Base-by-base conservation (phyloP, 805 yeast genomes). In the Ogataea kodamae region DNA sequence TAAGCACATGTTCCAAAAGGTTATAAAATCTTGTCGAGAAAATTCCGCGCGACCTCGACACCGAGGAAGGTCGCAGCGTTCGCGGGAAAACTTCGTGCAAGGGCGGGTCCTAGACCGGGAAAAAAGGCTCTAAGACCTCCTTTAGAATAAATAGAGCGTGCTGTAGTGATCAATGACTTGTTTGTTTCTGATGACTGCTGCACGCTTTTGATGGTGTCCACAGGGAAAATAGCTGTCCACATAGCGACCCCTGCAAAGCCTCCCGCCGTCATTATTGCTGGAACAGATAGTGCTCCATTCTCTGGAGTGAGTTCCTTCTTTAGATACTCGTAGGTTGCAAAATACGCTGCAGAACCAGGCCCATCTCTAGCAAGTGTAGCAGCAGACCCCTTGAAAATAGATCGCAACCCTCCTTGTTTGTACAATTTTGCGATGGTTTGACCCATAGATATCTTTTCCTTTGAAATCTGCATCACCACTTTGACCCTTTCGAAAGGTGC, bases 21-120 rank as follows among this genome's bases (percentile, higher is more conserved):
- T 31, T 25, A 39, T 28, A 42, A 21, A 25, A 35, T n/a, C 20
- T 17, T 28, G 18, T 45, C 45, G 35, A 56, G 41, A 18, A 55
- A 42, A 12, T 45, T 46, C 40, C 51, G 50, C 3, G 95, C 85
- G 38, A 89, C 54, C 59, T 90, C 98, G 18, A 90, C 97, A 28
- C 97, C 98, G 21, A 87, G 73, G 65, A 90, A 90, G 3, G 97
- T 89, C 6, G 98, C 97, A n/a, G 98, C 98, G 61, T 92, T 90
- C 14, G 97, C 97, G 3, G 97, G 97, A 81, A 92, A 90, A 24
- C 95, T 81, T 61, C 98, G 75, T 16, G 87, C 76, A 53, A 90
- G 66, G 2, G 97, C 97, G 5, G 98, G 97, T 0, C 96, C 97
- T 15, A 90, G 70, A 37, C 98, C 98, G 3, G 97, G 97, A 85